Conservation (phyloP, 2,329 filamentous ascomycete species). For the Anthostomella pinea region DNA sequence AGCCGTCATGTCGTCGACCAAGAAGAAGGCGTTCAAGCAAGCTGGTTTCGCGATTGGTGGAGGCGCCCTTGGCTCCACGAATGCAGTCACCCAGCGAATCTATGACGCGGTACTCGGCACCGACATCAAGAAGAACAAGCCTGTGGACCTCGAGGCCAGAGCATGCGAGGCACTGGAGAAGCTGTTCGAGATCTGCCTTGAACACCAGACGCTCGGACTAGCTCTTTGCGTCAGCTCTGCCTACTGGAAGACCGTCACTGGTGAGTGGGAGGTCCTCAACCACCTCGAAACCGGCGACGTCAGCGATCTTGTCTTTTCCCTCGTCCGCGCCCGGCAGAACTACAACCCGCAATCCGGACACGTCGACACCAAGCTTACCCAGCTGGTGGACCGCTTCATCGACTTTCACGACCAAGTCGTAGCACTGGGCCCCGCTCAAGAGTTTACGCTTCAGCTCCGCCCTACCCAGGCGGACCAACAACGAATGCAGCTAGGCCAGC, state of each 20-base stretch:
- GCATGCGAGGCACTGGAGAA: background rate
- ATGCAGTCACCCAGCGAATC: background rate
- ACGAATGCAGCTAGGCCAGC: background rate
- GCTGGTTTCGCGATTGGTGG: background rate
- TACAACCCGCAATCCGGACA: background rate
- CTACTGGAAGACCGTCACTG: background rate
- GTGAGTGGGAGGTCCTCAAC: background rate
- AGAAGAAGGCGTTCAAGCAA: background rate
- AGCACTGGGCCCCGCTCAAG: background rate
- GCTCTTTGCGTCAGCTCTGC: background rate
- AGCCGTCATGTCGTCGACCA: too few species aligned
- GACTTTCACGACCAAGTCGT: background rate
- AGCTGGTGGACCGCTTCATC: background rate
- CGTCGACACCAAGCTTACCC: conserved; percentile 1
- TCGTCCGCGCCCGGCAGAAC: background rate
- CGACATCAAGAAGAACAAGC: background rate
- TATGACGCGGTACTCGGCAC: background rate
- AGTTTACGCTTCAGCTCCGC: background rate
- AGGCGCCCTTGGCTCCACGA: background rate
- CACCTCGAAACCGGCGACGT: background rate
- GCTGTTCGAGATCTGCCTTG: background rate
- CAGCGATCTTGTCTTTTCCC: background rate
- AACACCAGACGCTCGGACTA: background rate
- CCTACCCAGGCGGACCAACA: background rate
- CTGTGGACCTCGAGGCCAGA: background rate